Evolutionary conservation across 2,329 filamentous ascomycete species (phyloP).

Genomic region (Emmonsia crescens): DNA sequence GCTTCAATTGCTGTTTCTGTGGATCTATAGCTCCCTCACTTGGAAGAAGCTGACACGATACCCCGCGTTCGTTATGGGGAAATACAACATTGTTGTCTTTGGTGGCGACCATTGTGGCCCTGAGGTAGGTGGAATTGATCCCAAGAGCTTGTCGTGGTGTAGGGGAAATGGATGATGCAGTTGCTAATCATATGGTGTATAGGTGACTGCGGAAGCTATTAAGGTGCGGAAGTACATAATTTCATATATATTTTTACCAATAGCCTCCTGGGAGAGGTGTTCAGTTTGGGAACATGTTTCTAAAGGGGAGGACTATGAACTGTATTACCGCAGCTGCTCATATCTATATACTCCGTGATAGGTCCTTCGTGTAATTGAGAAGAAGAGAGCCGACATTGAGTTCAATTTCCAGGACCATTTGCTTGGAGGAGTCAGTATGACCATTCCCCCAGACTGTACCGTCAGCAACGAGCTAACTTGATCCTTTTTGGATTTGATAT

Average conservation of each 20-base stretch:
- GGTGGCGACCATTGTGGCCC: conserved; percentile 77
- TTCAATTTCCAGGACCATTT: conserved; percentile 89
- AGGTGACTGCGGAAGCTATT: conserved; percentile 75
- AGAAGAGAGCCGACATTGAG: conserved; percentile 56
- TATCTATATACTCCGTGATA: conserved; percentile 26
- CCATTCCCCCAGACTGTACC: conserved; percentile 6
- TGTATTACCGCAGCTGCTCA: background rate
- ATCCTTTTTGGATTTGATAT: background rate
- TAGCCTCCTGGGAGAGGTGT: background rate
- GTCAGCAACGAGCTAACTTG: background rate
- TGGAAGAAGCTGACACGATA: background rate
- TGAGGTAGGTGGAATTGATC: conserved; percentile 22
- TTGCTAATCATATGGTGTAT: conserved; percentile 11
- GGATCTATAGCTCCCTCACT: background rate
- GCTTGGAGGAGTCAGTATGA: conserved; percentile 69
- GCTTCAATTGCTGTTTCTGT: background rate
- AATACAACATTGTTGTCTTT: conserved; percentile 69
- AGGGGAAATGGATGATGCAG: background rate
- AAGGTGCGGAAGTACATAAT: conserved; percentile 47
- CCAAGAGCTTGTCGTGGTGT: background rate
- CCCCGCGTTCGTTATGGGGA: conserved; percentile 8
- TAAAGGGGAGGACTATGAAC: background rate
- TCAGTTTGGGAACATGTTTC: background rate
- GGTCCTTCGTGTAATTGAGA: conserved; percentile 71
- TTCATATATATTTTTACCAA: background rate